These are phyloP conservation scores for Colletotrichum australisinense DNA, from an alignment of 2,329 filamentous ascomycete species.

Conservation along the genomic window DNA sequence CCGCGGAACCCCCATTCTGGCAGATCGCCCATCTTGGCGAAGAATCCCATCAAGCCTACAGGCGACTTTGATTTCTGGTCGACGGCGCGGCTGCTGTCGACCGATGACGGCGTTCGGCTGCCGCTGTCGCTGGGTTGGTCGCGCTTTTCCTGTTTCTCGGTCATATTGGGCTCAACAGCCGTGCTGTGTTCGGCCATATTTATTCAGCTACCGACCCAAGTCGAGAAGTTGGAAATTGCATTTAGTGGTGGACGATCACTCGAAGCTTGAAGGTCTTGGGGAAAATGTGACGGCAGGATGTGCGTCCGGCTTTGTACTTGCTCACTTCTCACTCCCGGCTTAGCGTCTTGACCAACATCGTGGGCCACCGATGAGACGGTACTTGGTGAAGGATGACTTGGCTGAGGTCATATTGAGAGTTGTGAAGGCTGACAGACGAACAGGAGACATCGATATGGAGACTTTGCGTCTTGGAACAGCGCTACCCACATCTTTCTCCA, in stretches of 20 bases:
- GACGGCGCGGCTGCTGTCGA: constrained; percentile 18
- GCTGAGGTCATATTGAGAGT: constrained; percentile 29
- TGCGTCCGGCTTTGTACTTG: constrained; percentile 28
- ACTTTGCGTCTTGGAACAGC: constrained; percentile 3
- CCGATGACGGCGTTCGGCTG: constrained; percentile 15
- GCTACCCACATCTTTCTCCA: constrained; percentile 9
- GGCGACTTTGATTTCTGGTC: background rate
- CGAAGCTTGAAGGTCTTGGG: background rate
- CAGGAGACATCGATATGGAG: background rate
- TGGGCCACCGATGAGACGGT: constrained; percentile 3
- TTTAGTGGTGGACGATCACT: background rate
- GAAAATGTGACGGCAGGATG: background rate
- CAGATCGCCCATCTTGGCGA: constrained; percentile 38
- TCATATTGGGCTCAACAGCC: constrained; percentile 9
- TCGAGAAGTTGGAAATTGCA: no score
- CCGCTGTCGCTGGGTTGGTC: constrained; percentile 15
- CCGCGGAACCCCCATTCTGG: constrained; percentile 41
- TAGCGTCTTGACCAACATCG: background rate
- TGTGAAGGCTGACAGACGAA: background rate
- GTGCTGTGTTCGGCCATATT: constrained; percentile 2
- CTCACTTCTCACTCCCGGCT: constrained; percentile 1
- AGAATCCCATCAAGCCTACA: constrained; percentile 21
- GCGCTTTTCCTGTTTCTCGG: constrained; percentile 30
- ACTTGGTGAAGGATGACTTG: constrained; percentile 22
- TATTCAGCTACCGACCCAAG: background rate